These are phyloP conservation scores for Craspedostauros australis DNA, from an alignment of 108 stramenopile genomes.

Conservation along the genomic window DNA sequence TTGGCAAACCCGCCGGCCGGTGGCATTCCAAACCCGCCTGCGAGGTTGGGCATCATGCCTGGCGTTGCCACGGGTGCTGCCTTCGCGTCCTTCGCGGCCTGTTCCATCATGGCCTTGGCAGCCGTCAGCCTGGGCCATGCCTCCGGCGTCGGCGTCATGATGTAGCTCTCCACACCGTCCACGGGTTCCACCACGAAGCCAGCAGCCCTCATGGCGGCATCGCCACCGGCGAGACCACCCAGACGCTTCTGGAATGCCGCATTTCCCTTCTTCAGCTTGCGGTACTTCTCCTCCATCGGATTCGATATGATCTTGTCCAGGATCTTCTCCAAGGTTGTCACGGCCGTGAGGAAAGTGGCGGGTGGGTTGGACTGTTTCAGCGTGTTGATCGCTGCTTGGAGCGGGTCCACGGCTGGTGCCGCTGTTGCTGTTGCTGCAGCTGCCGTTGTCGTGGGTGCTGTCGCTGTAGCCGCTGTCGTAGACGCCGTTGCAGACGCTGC, in stretches of 20 bases:
- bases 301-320: constrained; percentile 56
- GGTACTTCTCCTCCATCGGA: constrained; percentile 87
- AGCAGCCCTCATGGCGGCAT: constrained; percentile 42
- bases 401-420: constrained; percentile 16
- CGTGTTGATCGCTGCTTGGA: constrained; percentile 37
- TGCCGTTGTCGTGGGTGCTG: background rate
- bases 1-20: background rate
- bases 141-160: constrained; percentile 56
- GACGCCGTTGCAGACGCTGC: constrained; percentile 7
- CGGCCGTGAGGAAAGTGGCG: constrained; percentile 40
- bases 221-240: constrained; percentile 51
- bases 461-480: constrained; percentile 9
- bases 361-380: constrained; percentile 36
- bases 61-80: constrained; percentile 8
- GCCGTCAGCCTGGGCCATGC: constrained; percentile 60
- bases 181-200: constrained; percentile 43
- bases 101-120: constrained; percentile 32
- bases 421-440: constrained; percentile 6
- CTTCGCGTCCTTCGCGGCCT: constrained; percentile 21
- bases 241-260: constrained; percentile 65
- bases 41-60: background rate
- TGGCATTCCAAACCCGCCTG: constrained; percentile 5
- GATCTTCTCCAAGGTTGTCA: constrained; percentile 60
- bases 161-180: constrained; percentile 32
- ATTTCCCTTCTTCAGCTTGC: constrained; percentile 65